Evolutionary conservation across 2,329 filamentous ascomycete species (phyloP).

Genomic region (Laburnicola sp.): DNA sequence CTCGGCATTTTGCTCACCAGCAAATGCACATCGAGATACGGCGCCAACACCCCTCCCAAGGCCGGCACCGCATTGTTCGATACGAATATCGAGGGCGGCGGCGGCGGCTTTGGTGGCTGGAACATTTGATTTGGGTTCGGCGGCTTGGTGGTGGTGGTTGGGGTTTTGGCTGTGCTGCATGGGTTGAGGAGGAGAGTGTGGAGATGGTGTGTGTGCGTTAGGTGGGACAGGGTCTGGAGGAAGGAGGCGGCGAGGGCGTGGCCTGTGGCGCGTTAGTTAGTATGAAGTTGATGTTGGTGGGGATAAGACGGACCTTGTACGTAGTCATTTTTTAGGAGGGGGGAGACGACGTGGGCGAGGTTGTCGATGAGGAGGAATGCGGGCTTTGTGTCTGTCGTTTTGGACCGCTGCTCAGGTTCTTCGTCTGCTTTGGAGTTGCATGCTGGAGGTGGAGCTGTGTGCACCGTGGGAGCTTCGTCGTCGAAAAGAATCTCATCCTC

Average conservation of each 20-base stretch:
- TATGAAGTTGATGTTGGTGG: too few relatives aligned
- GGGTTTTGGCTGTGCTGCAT: conserved; percentile 18
- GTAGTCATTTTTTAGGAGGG: conserved; percentile 44
- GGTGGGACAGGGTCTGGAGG: conserved; percentile 46
- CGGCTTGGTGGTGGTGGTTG: neutral
- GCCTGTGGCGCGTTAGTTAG: conserved; percentile 25
- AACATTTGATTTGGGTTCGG: neutral
- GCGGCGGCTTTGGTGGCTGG: conserved; percentile 15
- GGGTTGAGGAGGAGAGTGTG: conserved; percentile 49
- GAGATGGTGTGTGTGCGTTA: conserved; percentile 46
- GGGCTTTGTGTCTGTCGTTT: conserved; percentile 5
- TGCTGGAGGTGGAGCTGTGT: neutral
- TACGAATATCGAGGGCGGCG: conserved; percentile 47
- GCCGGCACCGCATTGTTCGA: conserved; percentile 44
- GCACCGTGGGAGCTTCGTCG: neutral
- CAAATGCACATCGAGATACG: conserved; percentile 46
- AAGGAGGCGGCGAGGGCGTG: conserved; percentile 49
- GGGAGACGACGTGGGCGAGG: conserved; percentile 43
- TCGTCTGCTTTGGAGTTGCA: neutral
- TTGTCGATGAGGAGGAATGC: conserved; percentile 48
- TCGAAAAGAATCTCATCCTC: conserved; percentile 48
- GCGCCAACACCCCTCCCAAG: conserved; percentile 42
- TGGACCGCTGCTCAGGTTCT: neutral
- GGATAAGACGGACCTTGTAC: conserved; percentile 30
- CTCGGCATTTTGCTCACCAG: conserved; percentile 47